Evolutionary conservation across 2,329 filamentous ascomycete species (phyloP).

Genomic region (Colletotrichum sp.): DNA sequence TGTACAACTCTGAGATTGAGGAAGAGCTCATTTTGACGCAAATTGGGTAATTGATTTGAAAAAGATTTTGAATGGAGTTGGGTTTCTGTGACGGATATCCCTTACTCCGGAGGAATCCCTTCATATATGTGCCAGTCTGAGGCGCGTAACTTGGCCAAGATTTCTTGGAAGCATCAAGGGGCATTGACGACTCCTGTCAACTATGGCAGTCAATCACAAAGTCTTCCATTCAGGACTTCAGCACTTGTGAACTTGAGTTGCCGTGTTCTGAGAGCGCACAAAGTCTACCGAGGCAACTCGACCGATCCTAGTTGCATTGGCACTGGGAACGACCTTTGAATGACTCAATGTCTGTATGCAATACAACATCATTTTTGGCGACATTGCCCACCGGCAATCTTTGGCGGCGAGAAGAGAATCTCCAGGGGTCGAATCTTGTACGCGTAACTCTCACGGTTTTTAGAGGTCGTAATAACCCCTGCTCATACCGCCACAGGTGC

Average conservation of each 20-base stretch:
- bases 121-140: not conserved
- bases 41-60: not conserved
- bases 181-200: not conserved
- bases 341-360: not conserved
- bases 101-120: not conserved
- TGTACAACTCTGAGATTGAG: not conserved
- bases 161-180: not conserved
- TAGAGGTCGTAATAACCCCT: not conserved
- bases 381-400: not conserved
- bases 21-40: not conserved
- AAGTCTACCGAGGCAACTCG: not conserved
- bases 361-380: not conserved
- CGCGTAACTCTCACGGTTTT: not conserved
- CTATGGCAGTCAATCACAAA: not conserved
- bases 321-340: not conserved
- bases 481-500: not conserved
- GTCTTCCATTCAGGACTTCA: not conserved
- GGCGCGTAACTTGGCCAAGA: not conserved
- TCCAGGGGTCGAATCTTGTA: not conserved
- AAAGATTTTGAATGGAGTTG: not conserved
- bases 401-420: not conserved
- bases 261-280: not conserved
- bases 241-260: not conserved
- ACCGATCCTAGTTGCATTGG: not conserved
- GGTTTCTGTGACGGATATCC: not conserved